These are phyloP conservation scores for Cladosporium sphaerospermum DNA, from an alignment of 2,329 filamentous ascomycete species.

Conservation along the genomic window DNA sequence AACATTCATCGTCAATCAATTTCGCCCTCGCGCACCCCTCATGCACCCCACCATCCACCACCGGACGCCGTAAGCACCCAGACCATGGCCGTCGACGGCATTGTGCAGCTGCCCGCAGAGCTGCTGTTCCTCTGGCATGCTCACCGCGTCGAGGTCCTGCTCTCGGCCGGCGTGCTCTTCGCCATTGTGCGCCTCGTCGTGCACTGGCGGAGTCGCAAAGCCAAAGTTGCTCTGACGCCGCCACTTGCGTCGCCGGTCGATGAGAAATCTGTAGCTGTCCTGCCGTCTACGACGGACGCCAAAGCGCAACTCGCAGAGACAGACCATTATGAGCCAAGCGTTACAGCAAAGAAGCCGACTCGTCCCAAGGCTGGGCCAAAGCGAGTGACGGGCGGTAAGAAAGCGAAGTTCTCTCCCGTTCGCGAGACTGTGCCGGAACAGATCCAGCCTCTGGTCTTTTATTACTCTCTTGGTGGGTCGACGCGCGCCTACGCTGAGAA, in stretches of 20 bases:
- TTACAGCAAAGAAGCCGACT: not conserved
- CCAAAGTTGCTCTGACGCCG: slow-evolving; percentile 15
- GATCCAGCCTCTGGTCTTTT: slow-evolving; percentile 75
- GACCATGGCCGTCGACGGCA: not conserved
- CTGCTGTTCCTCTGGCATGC: slow-evolving; percentile 28
- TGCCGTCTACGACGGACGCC: not conserved
- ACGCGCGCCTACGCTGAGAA: slow-evolving; percentile 67
- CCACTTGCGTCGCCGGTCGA: slow-evolving; percentile 18
- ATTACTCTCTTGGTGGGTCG: slow-evolving; percentile 77
- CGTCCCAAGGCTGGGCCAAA: slow-evolving; percentile 21
- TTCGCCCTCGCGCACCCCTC: not conserved
- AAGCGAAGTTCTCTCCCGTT: slow-evolving; percentile 11
- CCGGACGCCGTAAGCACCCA: not conserved
- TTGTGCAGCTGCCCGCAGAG: slow-evolving; percentile 19
- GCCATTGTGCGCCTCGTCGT: slow-evolving; percentile 22
- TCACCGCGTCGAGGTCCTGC: slow-evolving; percentile 25
- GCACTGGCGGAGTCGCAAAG: slow-evolving; percentile 21
- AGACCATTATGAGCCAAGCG: slow-evolving; percentile 11
- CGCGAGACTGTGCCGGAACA: slow-evolving; percentile 8
- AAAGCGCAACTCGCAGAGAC: slow-evolving; percentile 2
- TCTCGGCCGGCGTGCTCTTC: slow-evolving; percentile 26
- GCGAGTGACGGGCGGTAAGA: slow-evolving; percentile 26
- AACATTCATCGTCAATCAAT: not conserved
- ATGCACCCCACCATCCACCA: not conserved
- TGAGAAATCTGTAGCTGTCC: slow-evolving; percentile 14